Evolutionary conservation across 169 alveolate species (phyloP).

Genomic region (Plasmodium reichenowi): DNA sequence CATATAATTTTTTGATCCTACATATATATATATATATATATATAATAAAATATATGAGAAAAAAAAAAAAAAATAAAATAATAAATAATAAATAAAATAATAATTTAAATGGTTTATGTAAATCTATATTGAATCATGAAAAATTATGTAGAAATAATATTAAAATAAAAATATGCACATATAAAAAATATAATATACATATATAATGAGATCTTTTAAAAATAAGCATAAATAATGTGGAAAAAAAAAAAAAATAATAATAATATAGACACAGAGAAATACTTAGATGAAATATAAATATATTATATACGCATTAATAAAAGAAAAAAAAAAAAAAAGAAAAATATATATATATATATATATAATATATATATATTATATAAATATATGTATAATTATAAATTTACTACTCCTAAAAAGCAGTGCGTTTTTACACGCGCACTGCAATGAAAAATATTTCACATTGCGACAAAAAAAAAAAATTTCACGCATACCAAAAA

Average conservation of each 20-base stretch:
- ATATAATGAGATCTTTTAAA: not conserved
- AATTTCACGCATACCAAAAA: not conserved
- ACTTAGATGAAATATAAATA: not conserved
- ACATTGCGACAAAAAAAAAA: conserved; percentile 71
- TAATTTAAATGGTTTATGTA: no score
- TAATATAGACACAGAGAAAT: no score
- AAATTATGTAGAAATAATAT: no score
- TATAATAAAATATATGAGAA: not conserved
- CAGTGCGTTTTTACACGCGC: conserved; percentile 78
- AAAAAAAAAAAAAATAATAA: no score
- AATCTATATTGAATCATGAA: no score
- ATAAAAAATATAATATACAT: not conserved
- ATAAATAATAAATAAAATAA: not conserved
- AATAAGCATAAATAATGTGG: not conserved
- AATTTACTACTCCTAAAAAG: conserved; percentile 46
- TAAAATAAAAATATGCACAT: not conserved
- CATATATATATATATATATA: not conserved
- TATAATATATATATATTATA: conserved; percentile 9
- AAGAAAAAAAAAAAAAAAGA: not conserved
- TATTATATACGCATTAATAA: not conserved
- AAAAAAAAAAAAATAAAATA: not conserved
- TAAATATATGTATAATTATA: conserved; percentile 13
- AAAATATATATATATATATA: not conserved
- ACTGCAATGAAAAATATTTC: conserved; percentile 65
- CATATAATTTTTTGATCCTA: not conserved